phyloP scores from a whole-genome alignment of 192 early-diverging fungal species.

The Coemansia erecta region DNA sequence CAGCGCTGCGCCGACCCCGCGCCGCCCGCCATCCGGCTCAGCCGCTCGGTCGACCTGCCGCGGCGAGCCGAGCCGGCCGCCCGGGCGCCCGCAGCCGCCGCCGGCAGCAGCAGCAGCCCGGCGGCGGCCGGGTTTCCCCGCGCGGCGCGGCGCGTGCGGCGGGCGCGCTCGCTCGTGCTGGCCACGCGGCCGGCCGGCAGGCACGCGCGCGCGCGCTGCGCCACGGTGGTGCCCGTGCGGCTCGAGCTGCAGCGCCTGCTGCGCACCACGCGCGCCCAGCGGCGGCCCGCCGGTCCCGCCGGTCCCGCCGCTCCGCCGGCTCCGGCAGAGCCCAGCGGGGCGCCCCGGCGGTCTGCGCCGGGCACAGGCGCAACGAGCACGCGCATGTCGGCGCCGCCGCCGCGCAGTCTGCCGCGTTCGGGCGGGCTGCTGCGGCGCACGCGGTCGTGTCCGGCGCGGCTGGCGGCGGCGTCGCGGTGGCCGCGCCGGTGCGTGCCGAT shows the following conservation, averaged over 20 bases:
- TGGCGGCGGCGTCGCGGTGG: neutral
- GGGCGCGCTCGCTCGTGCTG: conserved; percentile 42
- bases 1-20: too few species aligned
- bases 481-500: neutral
- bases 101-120: too few species aligned
- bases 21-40: too few species aligned
- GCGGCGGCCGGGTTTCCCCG: conserved; percentile 7
- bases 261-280: neutral
- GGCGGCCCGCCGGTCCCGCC: neutral
- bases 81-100: too few species aligned
- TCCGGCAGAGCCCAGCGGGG: neutral
- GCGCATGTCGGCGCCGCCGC: neutral
- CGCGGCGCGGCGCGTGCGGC: conserved; percentile 23
- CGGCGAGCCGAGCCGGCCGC: too few species aligned
- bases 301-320: too few species aligned
- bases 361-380: too few species aligned
- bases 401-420: neutral
- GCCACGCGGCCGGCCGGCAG: conserved; percentile 1
- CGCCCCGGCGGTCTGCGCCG: too few species aligned
- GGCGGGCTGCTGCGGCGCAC: neutral
- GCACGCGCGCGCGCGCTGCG: conserved; percentile 16
- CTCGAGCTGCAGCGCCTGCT: conserved; percentile 40
- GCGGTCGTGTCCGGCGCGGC: neutral
- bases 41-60: too few species aligned
- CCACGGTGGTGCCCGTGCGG: conserved; percentile 35